Evolutionary conservation across 345 rosid species (phyloP).

Genomic region (Dimocarpus longan): DNA sequence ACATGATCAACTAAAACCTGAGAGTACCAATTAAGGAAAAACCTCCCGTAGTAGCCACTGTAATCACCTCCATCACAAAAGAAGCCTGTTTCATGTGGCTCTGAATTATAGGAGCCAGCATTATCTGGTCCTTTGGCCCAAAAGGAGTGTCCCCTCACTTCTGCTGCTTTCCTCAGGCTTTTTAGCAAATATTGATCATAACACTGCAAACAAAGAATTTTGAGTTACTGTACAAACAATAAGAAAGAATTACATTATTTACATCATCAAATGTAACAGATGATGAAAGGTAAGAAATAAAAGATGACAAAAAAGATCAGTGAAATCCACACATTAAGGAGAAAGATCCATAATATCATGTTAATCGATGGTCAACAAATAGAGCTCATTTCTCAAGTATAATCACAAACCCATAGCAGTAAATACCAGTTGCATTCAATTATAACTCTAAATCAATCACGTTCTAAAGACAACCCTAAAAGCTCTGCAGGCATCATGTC

Average conservation of each 20-base stretch:
- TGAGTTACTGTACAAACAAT: background rate
- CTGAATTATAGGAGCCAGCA: slow-evolving; percentile 84
- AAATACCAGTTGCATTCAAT: background rate
- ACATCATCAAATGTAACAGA: background rate
- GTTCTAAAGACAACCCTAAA: background rate
- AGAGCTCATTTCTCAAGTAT: background rate
- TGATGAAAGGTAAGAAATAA: slow-evolving; percentile 5
- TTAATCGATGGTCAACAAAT: background rate
- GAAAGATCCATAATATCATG: background rate
- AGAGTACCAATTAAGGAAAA: slow-evolving; percentile 96
- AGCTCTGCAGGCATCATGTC: background rate
- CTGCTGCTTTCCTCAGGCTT: slow-evolving; percentile 82
- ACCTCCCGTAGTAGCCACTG: slow-evolving; percentile 88
- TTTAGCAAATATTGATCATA: slow-evolving; percentile 81
- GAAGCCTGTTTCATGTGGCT: slow-evolving; percentile 87
- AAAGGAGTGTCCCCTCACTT: slow-evolving; percentile 69
- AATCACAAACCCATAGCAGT: background rate
- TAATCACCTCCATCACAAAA: slow-evolving; percentile 97
- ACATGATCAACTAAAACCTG: slow-evolving; percentile 78
- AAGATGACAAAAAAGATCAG: background rate
- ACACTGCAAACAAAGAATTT: slow-evolving; percentile 52
- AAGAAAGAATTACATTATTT: background rate
- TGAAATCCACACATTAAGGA: background rate
- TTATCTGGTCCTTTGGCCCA: slow-evolving; percentile 96
- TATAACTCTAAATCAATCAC: background rate